A percentile compares a stretch with the other conserved stretches of the same genome.
Conservation (phyloP, 2,329 filamentous ascomycete species). For the Iodosphaeria phyllophila region DNA sequence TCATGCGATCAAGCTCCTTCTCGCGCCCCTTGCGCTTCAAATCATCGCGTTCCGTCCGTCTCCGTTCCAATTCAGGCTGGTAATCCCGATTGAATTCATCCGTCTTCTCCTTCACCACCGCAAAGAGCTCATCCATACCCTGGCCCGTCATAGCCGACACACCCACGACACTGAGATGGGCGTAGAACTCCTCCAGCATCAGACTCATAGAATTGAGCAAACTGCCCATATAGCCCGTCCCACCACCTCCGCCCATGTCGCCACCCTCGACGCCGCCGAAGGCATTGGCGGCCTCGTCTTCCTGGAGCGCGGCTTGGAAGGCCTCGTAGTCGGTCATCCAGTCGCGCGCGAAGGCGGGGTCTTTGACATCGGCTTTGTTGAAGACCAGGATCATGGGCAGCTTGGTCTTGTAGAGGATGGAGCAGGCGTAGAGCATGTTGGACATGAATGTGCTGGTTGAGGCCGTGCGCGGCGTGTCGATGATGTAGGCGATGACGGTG, state of each 20-base stretch:
- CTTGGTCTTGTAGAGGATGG: conserved; percentile 96
- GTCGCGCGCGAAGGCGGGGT: conserved; percentile 79
- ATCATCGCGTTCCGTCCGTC: conserved; percentile 56
- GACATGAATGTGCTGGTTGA: conserved; percentile 98
- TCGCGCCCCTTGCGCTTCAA: conserved; percentile 55
- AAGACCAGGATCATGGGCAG: conserved; percentile 97
- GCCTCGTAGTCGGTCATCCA: conserved; percentile 99
- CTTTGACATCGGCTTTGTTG: conserved; percentile 95
- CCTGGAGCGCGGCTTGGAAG: conserved; percentile 70
- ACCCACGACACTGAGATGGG: conserved; percentile 78
- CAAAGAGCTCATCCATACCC: conserved; percentile 86
- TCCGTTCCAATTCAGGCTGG: conserved; percentile 71
- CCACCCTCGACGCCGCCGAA: conserved; percentile 48
- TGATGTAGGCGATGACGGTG: conserved; percentile 91
- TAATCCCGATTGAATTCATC: conserved; percentile 83
- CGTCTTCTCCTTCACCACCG: conserved; percentile 70
- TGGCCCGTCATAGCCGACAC: conserved; percentile 87
- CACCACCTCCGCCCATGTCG: conserved; percentile 42
- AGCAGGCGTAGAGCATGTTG: conserved; percentile 99
- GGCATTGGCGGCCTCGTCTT: conserved; percentile 61
- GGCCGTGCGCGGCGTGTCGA: conserved; percentile 84
- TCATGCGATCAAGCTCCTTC: conserved; percentile 75
- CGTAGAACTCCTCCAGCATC: conserved; percentile 94
- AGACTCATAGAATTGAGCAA: conserved; percentile 95
- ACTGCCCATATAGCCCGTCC: conserved; percentile 91